Evolutionary conservation across 352 stramenopile species (phyloP), one percentile per base, ranked within the genome.

Genomic region (Globisporangium nagaii): DNA sequence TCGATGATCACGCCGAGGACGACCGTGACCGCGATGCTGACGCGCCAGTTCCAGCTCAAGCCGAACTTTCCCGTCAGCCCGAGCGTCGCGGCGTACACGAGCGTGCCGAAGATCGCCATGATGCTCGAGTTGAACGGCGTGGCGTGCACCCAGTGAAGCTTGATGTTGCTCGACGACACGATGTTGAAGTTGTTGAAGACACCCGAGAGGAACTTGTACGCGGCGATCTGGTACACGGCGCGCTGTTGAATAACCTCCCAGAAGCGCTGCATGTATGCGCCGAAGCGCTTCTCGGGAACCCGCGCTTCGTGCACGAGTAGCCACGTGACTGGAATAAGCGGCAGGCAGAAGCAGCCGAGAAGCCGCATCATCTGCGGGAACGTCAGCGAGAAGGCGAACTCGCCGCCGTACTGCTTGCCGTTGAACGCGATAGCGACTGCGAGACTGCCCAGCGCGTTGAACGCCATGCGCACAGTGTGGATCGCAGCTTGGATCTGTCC

Each of bases 141-240:
- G 2, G 65, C 71, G 28, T 79, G 69, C 11, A 80, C 72, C 76
- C 71, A 83, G 53, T 82, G 64, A 25, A 68, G 20, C 48, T 78
- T 74, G 43, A 85, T 75, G 55, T 72, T 72, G 46, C 67, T 73
- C 3, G 62, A 71, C 17, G 70, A 66, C 17, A 78, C 72, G 22
- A 74, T 78, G 53, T 78, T 84, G 61, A 87, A 79, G 45, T 52
- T 72, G 44, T 79, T 77, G 60, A 84, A 85, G 8, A 84, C 65
- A 3, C 60, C 66, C 2, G 71, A 76, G 58, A 84, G 73, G 46
- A 88, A 86, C 43, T 81, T 80, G 60, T 81, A 86, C 24, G 65
- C 65, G 32, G 70, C 70, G 37, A 88, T 70, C 58, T 86, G 73
- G 57, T 82, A 82, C 24, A 86, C 70, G 0, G 71, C 68, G 9